Evolutionary conservation across 202 grass and related monocot species (phyloP), one percentile per base, ranked within the genome.

Genomic region (Panicum virgatum): DNA sequence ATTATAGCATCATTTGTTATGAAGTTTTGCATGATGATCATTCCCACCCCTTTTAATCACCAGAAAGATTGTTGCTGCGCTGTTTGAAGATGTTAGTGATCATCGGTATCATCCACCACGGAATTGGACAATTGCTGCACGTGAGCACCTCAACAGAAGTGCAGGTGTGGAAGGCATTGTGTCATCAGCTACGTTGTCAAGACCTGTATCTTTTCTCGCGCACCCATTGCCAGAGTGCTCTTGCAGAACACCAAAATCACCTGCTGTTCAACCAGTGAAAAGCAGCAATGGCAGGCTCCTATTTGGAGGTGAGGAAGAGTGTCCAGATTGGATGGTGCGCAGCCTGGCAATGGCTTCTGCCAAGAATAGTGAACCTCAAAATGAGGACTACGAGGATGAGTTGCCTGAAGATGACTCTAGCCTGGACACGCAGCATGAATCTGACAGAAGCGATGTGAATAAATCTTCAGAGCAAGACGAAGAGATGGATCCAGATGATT

Each of bases 401-500:
- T 79, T 89, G 26, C 88, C 66, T 1, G 88, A 94, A 88, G 92
- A 94, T 79, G 87, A 96, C 48, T 72, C 75, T 32, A 82, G 74
- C 50, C 26, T 58, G 44, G 83, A 83, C n/a, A 51, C 2, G 0
- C 83, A 87, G 10, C 86, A 82, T 19, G 93, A 96, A 71, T 90
- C 93, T 72, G 89, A 96, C 67, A 93, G 75, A 87, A 86, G 82
- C 20, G 88, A 92, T 11, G 45, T 36, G 6, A 99, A 79, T 87
- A 86, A 87, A 88, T 85, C 85, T 34, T 81, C 80, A 0, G 97
- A 96, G 44, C 91, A 96, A 78, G 97, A 96, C 5, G 93, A 99
- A 73, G 91, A 96, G 82, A 99, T 96, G 97, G 96, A 94, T 77
- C 93, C 93, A 10, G 97, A 99, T 90, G 97, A 99, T 85, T 98